These are phyloP conservation scores for Lizonia empirigonia DNA, from an alignment of 2,329 filamentous ascomycete species.

Conservation along the genomic window DNA sequence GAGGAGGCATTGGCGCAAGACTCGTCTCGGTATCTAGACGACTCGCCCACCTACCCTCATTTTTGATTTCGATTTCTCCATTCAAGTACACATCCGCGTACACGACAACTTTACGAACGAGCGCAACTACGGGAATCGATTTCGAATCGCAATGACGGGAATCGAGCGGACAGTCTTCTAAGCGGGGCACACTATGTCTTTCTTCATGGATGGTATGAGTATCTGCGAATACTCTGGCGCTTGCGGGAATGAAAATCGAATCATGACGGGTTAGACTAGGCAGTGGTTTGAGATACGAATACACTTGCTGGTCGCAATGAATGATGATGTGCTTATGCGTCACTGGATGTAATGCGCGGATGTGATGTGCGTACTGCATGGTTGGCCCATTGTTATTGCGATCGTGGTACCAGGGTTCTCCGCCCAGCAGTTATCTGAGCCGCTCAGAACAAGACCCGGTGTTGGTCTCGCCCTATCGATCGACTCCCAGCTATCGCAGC, in stretches of 20 bases:
- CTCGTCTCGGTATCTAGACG: slow-evolving; percentile 95
- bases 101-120: slow-evolving; percentile 30
- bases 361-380: slow-evolving; percentile 4
- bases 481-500: neutral
- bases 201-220: slow-evolving; percentile 21
- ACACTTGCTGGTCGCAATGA: slow-evolving; percentile 42
- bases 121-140: slow-evolving; percentile 40
- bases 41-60: slow-evolving; percentile 53
- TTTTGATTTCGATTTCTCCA: slow-evolving; percentile 41
- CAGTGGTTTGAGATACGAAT: slow-evolving; percentile 41
- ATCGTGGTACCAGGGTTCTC: neutral
- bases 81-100: slow-evolving; percentile 15
- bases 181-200: slow-evolving; percentile 25
- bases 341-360: neutral
- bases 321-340: slow-evolving; percentile 17
- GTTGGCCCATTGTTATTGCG: neutral
- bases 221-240: slow-evolving; percentile 41
- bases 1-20: slow-evolving; percentile 99
- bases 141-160: slow-evolving; percentile 32
- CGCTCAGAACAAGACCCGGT: too few species aligned
- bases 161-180: slow-evolving; percentile 29
- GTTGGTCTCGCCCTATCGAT: neutral
- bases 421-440: neutral
- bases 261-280: slow-evolving; percentile 47
- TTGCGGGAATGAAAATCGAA: slow-evolving; percentile 44